Evolutionary conservation across 2,329 filamentous ascomycete genomes (phyloP), one percentile per base, ranked within the genome.

Genomic region (Stachybotrys chlorohalonatus): DNA sequence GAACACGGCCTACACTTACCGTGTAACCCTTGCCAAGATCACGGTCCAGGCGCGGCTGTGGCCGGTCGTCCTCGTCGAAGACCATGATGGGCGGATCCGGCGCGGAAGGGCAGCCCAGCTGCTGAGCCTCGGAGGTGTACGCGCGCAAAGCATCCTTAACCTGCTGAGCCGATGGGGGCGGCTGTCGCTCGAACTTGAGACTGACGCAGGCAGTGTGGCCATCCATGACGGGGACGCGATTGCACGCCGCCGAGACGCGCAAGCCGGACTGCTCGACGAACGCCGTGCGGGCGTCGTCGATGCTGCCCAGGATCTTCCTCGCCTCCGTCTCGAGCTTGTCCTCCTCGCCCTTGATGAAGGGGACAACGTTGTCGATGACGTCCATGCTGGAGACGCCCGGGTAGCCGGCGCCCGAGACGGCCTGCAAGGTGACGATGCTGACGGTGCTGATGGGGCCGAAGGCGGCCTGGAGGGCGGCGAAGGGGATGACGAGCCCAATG

Each of bases 191-290:
- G 72, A 97, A 97, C 54, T 83, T 80, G 58, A 97, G 77, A 7
- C 89, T 94, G 9, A 97, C 90, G 67, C 92, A 96, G n/a, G 90
- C 92, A 54, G 87, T 95, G 75, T 97, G 94, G 49, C 94, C 94
- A 68, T 97, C 93, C 55, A 96, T 82, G 16, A 97, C 94, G n/a
- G 91, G 83, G 3, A 97, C 94, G 58, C 94, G 85, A 67, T 94
- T 97, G 76, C 94, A 97, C 3, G 92, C 85, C 11, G 90, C 93
- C 5, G 86, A 90, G 54, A 97, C 85, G 60, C 83, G 83, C 56
- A 97, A 82, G 49, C 78, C 76, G 13, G 77, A 73, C 71, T 95
- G 90, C 68, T 94, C 86, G 53, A 84, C 75, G 62, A 96, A 91
- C 11, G 84, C 87, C 6, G 87, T 91, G 16, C 81, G 78, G 16